phyloP scores from a whole-genome alignment of 441 rosid genomes.

The Euphorbia schlechtendalii region DNA sequence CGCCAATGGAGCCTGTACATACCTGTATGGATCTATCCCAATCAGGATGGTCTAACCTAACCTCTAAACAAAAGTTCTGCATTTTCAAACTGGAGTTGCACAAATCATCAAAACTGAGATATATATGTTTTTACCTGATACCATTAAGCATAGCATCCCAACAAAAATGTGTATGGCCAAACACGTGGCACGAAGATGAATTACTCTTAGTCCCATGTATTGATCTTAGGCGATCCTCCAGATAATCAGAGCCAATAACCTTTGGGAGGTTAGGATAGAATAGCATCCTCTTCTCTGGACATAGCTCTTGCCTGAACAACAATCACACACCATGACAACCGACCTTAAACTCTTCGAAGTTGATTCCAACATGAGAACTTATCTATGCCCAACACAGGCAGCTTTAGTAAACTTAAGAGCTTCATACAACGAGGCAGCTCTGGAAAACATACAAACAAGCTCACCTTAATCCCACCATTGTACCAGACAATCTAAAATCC shows the following conservation, averaged over 20 bases:
- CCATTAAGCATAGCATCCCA: conserved; percentile 68
- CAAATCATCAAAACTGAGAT: too few relatives aligned
- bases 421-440: background rate
- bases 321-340: conserved; percentile 8
- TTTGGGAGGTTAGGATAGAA: conserved; percentile 66
- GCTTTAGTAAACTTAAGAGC: too few relatives aligned
- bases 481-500: background rate
- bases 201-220: conserved; percentile 36
- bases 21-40: conserved; percentile 26
- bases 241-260: conserved; percentile 54
- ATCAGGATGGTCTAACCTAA: too few relatives aligned
- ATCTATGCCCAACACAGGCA: background rate
- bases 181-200: conserved; percentile 45
- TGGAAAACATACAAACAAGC: too few relatives aligned
- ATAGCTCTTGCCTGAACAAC: conserved; percentile 51
- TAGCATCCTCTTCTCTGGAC: conserved; percentile 73
- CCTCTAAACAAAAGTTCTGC: too few relatives aligned
- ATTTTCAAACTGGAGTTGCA: too few relatives aligned
- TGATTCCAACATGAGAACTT: background rate
- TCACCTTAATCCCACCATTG: background rate
- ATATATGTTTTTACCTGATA: conserved; percentile 34
- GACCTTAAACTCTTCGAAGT: background rate
- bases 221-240: conserved; percentile 49
- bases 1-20: conserved; percentile 61
- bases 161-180: conserved; percentile 70